Base-by-base conservation (phyloP, 2,329 filamentous ascomycete genomes). In the Penicillium sp. region DNA sequence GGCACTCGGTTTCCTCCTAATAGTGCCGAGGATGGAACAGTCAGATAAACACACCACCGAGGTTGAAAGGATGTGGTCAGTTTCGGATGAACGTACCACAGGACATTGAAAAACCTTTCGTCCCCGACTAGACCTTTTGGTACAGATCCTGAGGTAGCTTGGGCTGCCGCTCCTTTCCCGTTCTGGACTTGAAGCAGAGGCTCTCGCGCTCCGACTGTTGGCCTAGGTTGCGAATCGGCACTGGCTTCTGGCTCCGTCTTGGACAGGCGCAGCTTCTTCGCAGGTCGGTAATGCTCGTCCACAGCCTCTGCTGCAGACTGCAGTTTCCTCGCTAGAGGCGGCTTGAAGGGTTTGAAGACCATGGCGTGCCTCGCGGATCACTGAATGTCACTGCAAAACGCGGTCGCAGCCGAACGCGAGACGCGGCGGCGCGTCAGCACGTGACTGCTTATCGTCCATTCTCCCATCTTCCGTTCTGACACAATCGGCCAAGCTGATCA, bases 1-100 rank as follows among this genome's bases (percentile, higher is more conserved):
- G 4, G 70, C 76, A 0, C 81, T 85, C 36, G 76, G 78, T 60
- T 84, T 86, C 14, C 84, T 78, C 83, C 79, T 80, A 32, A 21
- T n/a, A 6, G 19, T 28, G 27, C 4, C 31, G 23, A 20, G 20
- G 16, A 27, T 9, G 15, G 8, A 2, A 14, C 7, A 4, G 38
- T 51, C 21, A 53, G 48, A 26, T 38, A 7, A 1, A 15, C 1
- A 13, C 27, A 10, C 11, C 21, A 14, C 20, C 6, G 14, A 15
- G 11, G n/a, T 18, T 16, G 17, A 28, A 27, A 14, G 25, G 7
- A 32, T 21, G 35, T n/a, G 6, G 7, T 29, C 7, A 15, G 6
- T 9, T n/a, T 27, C 29, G 15, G 33, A 27, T 11, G 5, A 5
- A 54, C 53, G 15, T 64, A 74, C 71, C 72, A 75, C 21, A 75